Base-by-base conservation (phyloP, 202 grass and related monocot genomes). In the Eragrostis tef region DNA sequence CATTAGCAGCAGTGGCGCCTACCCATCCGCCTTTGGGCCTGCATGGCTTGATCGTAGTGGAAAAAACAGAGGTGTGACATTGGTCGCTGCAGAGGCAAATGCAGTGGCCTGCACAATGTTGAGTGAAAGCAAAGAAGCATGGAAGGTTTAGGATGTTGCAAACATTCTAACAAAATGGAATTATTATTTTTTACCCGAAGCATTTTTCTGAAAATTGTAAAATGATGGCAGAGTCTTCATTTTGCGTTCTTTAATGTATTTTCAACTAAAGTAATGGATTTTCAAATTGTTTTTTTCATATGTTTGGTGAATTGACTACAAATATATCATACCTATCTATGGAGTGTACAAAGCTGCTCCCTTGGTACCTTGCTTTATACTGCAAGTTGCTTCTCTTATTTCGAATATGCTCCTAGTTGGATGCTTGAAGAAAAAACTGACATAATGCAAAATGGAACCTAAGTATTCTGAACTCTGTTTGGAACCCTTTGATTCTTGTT, bases 391-490 rank as follows among this genome's bases (percentile, higher is more conserved):
- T 41, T 47, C 7, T 58, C 21, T 43, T 56, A 57, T 19, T 68
- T 24, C 70, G 22, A 36, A 56, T 43, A 11, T 70, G 11, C 11
- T 80, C 36, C 6, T 20, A 76, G 22, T 67, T 70, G 36, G 39
- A 52, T 65, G 20, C 47, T 65, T 26, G 20, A 13, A 46, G 21
- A 54, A 45, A 21, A 52, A 42, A 58, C 24, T 27, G 6, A 29
- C 49, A 34, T 26, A 3, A 72, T 24, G 54, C 11, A 25, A 41
- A 59, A 71, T 17, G 6, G 13, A 52, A 64, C 17, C n/a, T 42
- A 52, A 19, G 11, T 77, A 50, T 69, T 67, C 7, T 47, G 15
- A 77, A 22, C 3, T 57, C 9, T 70, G 25, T 79, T 65, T 73
- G n/a, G 4, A 9, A 34, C 64, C 21, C 9, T 49, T 49, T 20